Base-by-base conservation (phyloP, 2,329 filamentous ascomycete species). In the Penicillium palitans region DNA sequence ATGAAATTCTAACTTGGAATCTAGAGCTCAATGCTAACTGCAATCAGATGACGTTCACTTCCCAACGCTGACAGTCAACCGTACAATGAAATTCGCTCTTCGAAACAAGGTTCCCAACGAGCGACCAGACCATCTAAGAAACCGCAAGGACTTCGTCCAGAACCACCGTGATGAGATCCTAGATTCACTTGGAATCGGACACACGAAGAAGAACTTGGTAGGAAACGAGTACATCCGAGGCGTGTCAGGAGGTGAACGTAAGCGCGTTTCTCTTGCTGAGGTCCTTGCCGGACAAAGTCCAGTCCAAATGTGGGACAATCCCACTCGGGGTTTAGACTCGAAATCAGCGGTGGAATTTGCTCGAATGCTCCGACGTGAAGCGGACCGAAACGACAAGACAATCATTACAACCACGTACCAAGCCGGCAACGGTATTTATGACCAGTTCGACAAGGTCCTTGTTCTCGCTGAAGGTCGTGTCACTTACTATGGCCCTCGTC, bases 81-180 rank as follows among this genome's bases (percentile, higher is more conserved):
- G 90, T 57, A 92, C 90, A 0, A 80, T 93, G 17, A 82, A 85
- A 57, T 92, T 92, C 66, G 90, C 90, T 0, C 80, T 89, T 1
- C 82, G 85, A 35, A 86, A 72, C 52, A 74, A 74, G 27, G 49
- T 73, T 2, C 72, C 72, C 1, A 60, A 64, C 6, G 68, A 72
- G 49, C 65, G 71, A 2, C 67, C 69, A 0, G 61, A 64, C 1
- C 60, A 64, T 15, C 48, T 68, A 3, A 61, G 66, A 17, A 62
- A 67, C 21, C 68, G 67, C 24, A 63, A 67, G 13, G 64, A 67
- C 1, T 77, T 72, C 56, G 68, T 76, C 1, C 59, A 69, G 27
- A 60, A 70, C 6, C 69, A 70, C 37, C 64, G 39, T 65, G 74
- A 58, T 65, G 72, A 58, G 52, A 80, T 72, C 61, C 71, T 66